phyloP scores from a whole-genome alignment of 352 stramenopile genomes.

The Phytophthora nicotianae region DNA sequence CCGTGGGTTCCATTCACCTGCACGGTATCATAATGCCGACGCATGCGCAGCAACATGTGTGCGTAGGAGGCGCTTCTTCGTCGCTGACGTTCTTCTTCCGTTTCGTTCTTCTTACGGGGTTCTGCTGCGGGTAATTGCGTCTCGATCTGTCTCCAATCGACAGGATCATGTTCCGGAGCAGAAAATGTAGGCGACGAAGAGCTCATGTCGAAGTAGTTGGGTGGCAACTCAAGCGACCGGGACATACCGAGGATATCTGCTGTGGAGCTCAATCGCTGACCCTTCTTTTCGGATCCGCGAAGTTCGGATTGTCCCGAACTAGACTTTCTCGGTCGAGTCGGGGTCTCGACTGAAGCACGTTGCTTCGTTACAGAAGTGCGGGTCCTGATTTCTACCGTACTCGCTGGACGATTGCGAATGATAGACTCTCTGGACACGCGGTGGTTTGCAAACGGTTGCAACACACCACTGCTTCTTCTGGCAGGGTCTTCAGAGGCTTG shows the following conservation, averaged over 20 bases:
- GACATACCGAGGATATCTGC: constrained; percentile 37
- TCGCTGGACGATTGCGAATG: constrained; percentile 11
- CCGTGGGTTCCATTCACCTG: constrained; percentile 26
- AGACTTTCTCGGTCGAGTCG: constrained; percentile 12
- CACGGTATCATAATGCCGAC: constrained; percentile 32
- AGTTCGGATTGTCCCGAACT: constrained; percentile 13
- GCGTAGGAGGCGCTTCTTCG: constrained; percentile 29
- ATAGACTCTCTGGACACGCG: constrained; percentile 20
- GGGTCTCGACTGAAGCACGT: constrained; percentile 18
- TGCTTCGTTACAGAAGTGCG: constrained; percentile 7
- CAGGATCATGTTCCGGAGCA: constrained; percentile 8
- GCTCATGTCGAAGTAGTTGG: constrained; percentile 36
- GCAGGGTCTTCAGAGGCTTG: constrained; percentile 8
- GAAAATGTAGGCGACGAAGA: constrained; percentile 22
- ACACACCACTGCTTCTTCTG: constrained; percentile 11
- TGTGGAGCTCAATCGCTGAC: constrained; percentile 26
- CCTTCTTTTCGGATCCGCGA: constrained; percentile 25
- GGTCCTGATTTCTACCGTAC: constrained; percentile 4
- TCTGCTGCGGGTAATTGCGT: constrained; percentile 13
- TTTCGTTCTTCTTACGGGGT: constrained; percentile 21
- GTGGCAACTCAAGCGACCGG: constrained; percentile 22
- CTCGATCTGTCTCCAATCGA: constrained; percentile 17
- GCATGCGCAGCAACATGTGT: constrained; percentile 35
- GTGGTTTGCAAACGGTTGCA: constrained; percentile 28
- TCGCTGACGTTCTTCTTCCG: constrained; percentile 34